Conservation (phyloP, 2,329 filamentous ascomycete genomes). For the Pestalotiopsis sp. region DNA sequence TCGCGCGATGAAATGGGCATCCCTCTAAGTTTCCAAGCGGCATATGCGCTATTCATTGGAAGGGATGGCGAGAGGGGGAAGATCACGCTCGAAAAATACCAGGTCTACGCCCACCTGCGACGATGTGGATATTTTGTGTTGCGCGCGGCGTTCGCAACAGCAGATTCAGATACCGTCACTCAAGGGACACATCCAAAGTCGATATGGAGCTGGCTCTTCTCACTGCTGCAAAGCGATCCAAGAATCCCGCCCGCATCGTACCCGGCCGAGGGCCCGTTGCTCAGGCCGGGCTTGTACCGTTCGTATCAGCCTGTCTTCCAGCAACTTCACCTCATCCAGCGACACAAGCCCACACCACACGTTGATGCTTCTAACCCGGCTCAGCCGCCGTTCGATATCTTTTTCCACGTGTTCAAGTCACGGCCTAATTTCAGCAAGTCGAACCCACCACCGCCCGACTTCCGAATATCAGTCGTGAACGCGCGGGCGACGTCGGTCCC, state of each 20-base stretch:
- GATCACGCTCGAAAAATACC: slow-evolving; percentile 76
- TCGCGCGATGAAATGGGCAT: slow-evolving; percentile 55
- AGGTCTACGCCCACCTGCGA: slow-evolving; percentile 84
- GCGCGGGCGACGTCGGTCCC: slow-evolving; percentile 74
- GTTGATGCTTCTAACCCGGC: slow-evolving; percentile 29
- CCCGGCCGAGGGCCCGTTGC: slow-evolving; percentile 55
- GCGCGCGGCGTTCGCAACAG: slow-evolving; percentile 56
- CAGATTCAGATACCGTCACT: not conserved
- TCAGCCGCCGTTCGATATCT: slow-evolving; percentile 67
- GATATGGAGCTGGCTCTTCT: slow-evolving; percentile 58
- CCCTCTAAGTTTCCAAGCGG: slow-evolving; percentile 89
- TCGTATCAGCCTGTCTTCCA: slow-evolving; percentile 74
- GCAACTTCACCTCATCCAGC: slow-evolving; percentile 73
- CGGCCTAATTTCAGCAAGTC: slow-evolving; percentile 73
- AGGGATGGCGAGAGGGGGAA: slow-evolving; percentile 64
- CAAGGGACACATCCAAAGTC: slow-evolving; percentile 21
- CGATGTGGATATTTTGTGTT: slow-evolving; percentile 81
- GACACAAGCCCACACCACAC: slow-evolving; percentile 58
- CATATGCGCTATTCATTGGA: slow-evolving; percentile 83
- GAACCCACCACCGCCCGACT: slow-evolving; percentile 78
- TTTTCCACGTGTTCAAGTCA: slow-evolving; percentile 84
- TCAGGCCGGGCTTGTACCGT: slow-evolving; percentile 66
- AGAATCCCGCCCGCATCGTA: slow-evolving; percentile 20
- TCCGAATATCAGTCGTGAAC: slow-evolving; percentile 81
- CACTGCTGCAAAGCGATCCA: slow-evolving; percentile 40